Base-by-base conservation (phyloP, 2,329 filamentous ascomycete genomes). In the Penicillium sp. region DNA sequence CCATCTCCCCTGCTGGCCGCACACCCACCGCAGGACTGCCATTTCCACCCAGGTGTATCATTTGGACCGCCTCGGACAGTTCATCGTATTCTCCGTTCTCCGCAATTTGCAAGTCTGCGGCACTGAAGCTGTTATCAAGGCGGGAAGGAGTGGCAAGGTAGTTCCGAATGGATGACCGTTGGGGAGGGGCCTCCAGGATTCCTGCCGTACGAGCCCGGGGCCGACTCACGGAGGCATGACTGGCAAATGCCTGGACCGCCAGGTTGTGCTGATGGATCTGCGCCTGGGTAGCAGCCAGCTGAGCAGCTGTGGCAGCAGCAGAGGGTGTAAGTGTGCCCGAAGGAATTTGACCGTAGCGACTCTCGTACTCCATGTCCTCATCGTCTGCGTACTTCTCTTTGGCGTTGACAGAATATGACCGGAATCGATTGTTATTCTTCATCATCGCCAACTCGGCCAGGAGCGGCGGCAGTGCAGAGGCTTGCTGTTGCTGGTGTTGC, bases 351-450 rank as follows among this genome's bases (percentile, higher is more conserved):
- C 76, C 74, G 57, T 81, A 81, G 41, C 72, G 69, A 33, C 66
- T 68, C 77, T 82, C 64, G 45, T 86, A 87, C 11, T 87, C 83
- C 45, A 89, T 85, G 17, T 89, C 84, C 36, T 94, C 90, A 32
- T 88, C 84, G 56, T 94, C 88, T 2, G 86, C 90, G 57, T 97
- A 97, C 65, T 93, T 94, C 64, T 97, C 91, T 68, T 94, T 96
- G 40, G 94, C 94, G 67, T 98, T 98, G 51, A 98, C 93, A 1
- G 93, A 98, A 66, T 96, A 97, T 2, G 93, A 98, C 32, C 93
- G 83, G 74, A 97, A 94, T 36, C 93, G 82, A 64, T 86, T 97
- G 55, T 86, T 86, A 61, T 80, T 86, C 50, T 83, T 84, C 51
- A 87, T 78, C 61, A 87, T 84, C 47, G 83, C 82, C 45, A 91